Evolutionary conservation across 2,329 filamentous ascomycete genomes (phyloP), one percentile per base, ranked within the genome.

Genomic region (Colletotrichum melonis): DNA sequence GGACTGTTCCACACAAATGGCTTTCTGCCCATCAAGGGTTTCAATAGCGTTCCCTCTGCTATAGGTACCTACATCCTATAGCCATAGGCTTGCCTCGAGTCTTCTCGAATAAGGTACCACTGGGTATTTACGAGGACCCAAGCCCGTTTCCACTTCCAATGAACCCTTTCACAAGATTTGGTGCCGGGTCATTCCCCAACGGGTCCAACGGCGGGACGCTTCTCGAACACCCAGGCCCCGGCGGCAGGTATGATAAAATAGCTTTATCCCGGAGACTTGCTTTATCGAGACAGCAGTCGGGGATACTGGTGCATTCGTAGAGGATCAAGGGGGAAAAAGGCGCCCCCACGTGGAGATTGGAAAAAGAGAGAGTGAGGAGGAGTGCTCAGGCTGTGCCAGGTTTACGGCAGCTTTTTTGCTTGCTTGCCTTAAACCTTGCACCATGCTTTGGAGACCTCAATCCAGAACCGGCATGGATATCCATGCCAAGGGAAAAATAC

Each of bases 381-480:
- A 42, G 14, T 42, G 38, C 14, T 6, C 38, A 42, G 38, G 14
- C 14, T 35, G 14, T 42, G 38, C 52, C 28, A 55, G 52, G 57
- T 42, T 71, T 32, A 46, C 22, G 56, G 55, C 38, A 14, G 30
- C 32, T 49, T 49, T 35, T 35, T 32, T 32, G 38, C 38, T 42
- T n/a, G 42, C 19, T 49, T 49, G 42, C 38, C 38, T 16, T 26
- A 5, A 42, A 42, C 38, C 38, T 42, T 42, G 38, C 14, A 11
- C 38, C 38, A 42, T 42, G 38, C 38, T 42, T 32, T 56, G 26
- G 30, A 35, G 54, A 60, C 54, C 64, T 42, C 57, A 69, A 57
- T 52, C 58, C 38, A 46, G 58, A 14, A 26, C 70, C 66, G 42
- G 66, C 70, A 73, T 73, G 70, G 70, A 69, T 73, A 69, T 69